Evolutionary conservation across 176 grass and related monocot species (phyloP).

Genomic region (Rhipidocladum racemiflorum): DNA sequence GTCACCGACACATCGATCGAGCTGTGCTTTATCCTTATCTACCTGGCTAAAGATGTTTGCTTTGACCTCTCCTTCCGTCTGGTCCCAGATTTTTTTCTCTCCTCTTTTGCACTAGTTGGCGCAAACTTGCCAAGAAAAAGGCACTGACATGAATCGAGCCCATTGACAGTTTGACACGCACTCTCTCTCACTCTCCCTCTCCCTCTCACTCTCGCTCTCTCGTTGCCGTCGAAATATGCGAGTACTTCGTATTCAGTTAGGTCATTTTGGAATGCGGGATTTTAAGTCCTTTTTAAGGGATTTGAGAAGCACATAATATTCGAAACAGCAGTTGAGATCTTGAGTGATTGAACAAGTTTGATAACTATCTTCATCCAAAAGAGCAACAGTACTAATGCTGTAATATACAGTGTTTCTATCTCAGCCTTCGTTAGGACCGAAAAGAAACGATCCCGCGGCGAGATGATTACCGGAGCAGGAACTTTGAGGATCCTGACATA

Average conservation of each 20-base stretch:
- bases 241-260: background rate
- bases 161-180: background rate
- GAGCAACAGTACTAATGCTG: background rate
- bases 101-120: background rate
- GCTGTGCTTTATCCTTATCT: slow-evolving; percentile 48
- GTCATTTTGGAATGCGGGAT: background rate
- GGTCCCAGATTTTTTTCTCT: slow-evolving; percentile 12
- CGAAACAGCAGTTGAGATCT: background rate
- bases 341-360: background rate
- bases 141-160: background rate
- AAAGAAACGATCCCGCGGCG: background rate
- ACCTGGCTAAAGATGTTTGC: slow-evolving; percentile 25
- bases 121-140: background rate
- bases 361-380: background rate
- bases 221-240: background rate
- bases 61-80: slow-evolving; percentile 36
- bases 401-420: background rate
- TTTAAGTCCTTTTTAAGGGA: background rate
- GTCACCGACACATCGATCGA: slow-evolving; percentile 22
- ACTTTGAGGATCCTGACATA: slow-evolving; percentile 10
- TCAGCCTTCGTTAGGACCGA: background rate
- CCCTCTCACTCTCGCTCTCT: background rate
- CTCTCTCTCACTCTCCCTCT: background rate
- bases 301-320: background rate
- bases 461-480: slow-evolving; percentile 3